phyloP scores from a whole-genome alignment of 2,329 filamentous ascomycete species.

The Penicillium freii region DNA sequence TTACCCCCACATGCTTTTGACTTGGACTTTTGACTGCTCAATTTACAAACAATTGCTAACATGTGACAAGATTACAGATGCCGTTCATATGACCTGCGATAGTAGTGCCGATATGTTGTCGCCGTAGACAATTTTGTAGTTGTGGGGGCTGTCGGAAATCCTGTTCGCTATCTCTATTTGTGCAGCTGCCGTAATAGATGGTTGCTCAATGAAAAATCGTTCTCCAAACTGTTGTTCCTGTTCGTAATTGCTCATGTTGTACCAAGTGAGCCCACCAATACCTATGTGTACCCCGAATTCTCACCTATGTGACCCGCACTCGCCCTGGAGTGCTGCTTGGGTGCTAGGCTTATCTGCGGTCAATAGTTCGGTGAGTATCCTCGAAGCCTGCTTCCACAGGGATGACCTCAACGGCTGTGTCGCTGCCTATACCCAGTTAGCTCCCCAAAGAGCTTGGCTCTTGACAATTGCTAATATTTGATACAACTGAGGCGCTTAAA shows the following conservation, averaged over 20 bases:
- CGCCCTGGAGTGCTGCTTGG: too few species aligned
- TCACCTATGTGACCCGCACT: too few species aligned
- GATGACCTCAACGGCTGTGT: too few species aligned
- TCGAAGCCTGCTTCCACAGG: too few species aligned
- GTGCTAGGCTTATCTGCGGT: too few species aligned
- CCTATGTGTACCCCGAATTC: too few species aligned
- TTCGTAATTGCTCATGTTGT: not conserved
- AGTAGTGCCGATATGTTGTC: slow-evolving; percentile 8
- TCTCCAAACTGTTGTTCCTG: not conserved
- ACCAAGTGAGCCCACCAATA: not conserved
- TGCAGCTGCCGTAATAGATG: slow-evolving; percentile 10
- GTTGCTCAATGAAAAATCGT: slow-evolving; percentile 11
- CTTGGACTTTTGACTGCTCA: slow-evolving; percentile 1
- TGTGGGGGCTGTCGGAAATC: slow-evolving; percentile 1
- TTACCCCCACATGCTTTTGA: slow-evolving; percentile 10
- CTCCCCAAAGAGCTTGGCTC: too few species aligned
- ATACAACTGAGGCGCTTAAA: too few species aligned
- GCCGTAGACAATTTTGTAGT: slow-evolving; percentile 15
- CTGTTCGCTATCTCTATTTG: slow-evolving; percentile 3
- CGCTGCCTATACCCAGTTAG: too few species aligned
- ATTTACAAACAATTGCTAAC: slow-evolving; percentile 26
- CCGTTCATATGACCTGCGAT: slow-evolving; percentile 4
- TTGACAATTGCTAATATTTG: too few species aligned
- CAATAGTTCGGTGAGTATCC: too few species aligned
- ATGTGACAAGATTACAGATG: slow-evolving; percentile 18